Evolutionary conservation across 164 flowering plant species (phyloP).

Genomic region (Sextonia rubra): DNA sequence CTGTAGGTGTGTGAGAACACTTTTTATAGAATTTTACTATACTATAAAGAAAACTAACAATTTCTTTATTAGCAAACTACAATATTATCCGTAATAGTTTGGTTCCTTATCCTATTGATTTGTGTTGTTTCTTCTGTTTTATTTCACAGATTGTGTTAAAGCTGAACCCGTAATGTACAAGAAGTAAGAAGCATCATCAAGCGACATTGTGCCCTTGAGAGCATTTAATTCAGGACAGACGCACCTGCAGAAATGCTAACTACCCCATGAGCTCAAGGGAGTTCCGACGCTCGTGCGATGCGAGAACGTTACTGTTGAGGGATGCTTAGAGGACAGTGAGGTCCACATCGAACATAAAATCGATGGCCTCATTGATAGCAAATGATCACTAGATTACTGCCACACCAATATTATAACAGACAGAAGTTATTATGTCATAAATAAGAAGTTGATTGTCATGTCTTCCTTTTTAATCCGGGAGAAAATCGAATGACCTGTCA

Average conservation of each 20-base stretch:
- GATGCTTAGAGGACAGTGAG: slow-evolving; percentile 91
- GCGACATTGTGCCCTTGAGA: slow-evolving; percentile 52
- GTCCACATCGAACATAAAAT: slow-evolving; percentile 75
- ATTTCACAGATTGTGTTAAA: slow-evolving; percentile 73
- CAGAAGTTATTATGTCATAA: background rate
- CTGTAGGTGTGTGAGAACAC: no score
- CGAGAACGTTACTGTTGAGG: slow-evolving; percentile 59
- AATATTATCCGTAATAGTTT: no score
- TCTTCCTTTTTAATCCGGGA: no score
- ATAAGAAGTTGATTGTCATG: background rate
- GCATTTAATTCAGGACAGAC: slow-evolving; percentile 93
- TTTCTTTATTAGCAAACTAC: no score
- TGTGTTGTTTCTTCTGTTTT: background rate
- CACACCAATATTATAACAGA: background rate
- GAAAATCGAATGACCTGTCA: no score
- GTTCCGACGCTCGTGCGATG: slow-evolving; percentile 85
- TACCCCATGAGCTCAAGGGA: slow-evolving; percentile 86
- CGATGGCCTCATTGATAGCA: slow-evolving; percentile 33
- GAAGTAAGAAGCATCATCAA: slow-evolving; percentile 58
- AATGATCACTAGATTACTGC: background rate
- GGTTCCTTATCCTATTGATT: background rate
- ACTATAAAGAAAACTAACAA: no score
- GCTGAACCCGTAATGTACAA: slow-evolving; percentile 93
- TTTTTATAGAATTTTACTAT: no score
- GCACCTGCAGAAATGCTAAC: slow-evolving; percentile 84